Evolutionary conservation across 345 rosid genomes (phyloP).

Genomic region (Crucihimalaya himalaica): DNA sequence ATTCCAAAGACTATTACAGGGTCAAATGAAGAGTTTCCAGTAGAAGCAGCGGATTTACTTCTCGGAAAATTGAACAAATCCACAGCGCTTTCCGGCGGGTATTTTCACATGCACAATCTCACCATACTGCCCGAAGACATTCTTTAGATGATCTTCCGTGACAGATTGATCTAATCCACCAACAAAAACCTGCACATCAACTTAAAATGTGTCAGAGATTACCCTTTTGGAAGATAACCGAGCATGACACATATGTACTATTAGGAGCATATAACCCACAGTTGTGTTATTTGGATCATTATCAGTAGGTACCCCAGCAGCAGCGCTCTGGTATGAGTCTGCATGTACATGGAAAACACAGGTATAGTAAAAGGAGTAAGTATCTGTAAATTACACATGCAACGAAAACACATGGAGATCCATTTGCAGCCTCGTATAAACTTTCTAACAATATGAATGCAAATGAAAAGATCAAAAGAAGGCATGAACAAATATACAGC

Average conservation of each 20-base stretch:
- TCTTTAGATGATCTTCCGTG: constrained; percentile 74
- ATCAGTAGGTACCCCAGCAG: constrained; percentile 62
- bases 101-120: constrained; percentile 83
- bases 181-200: constrained; percentile 68
- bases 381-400: constrained; percentile 5
- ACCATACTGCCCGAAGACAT: constrained; percentile 76
- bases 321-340: constrained; percentile 70
- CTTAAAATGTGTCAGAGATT: constrained; percentile 11
- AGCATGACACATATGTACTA: constrained; percentile 7
- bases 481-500: neutral
- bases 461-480: neutral
- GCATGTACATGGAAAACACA: constrained; percentile 36
- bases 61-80: constrained; percentile 86
- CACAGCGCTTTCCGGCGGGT: constrained; percentile 80
- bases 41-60: constrained; percentile 47
- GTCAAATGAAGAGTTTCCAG: neutral
- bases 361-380: neutral
- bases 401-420: neutral
- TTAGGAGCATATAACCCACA: constrained; percentile 50
- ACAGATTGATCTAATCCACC: constrained; percentile 80
- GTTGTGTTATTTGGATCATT: constrained; percentile 89
- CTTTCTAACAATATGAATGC: constrained; percentile 1
- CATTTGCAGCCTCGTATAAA: neutral
- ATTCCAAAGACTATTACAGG: neutral
- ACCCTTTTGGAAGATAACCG: neutral